Base-by-base conservation (phyloP, 169 alveolate species). In the Cryptosporidium tyzzeri region DNA sequence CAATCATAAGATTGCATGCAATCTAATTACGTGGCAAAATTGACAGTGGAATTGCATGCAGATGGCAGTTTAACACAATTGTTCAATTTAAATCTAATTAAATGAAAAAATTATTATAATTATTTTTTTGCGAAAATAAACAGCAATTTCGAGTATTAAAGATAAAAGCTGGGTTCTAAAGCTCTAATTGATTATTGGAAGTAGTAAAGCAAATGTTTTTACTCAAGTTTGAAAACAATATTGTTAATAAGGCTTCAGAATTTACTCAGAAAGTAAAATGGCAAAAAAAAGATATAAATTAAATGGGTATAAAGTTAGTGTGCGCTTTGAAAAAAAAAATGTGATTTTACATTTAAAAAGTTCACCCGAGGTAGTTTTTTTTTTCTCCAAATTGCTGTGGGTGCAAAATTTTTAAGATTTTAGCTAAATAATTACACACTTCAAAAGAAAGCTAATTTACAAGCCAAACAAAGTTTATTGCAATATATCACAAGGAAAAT, bases 361-460 rank as follows among this genome's bases (percentile, higher is more conserved):
- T 65, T 65, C 71, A 65, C 71, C 71, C 71, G 6, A 31, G n/a
- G 51, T 65, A 21, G n/a, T 65, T 65, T n/a, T 35, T n/a, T 35
- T 31, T 65, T n/a, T 14, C 29, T 55, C 21, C 69, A 59, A 59
- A 7, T 59, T 26, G 16, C 7, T 26, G 10, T 65, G 71, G 71
- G 71, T 65, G 71, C 71, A 65, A 65, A 65, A 37, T 16, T n/a
- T 35, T 29, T 14, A 33, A 33, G 50, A 10, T 35, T 21, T 35
- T 65, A 33, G 71, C 67, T 55, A 0, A 55, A 55, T 55, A 55
- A 37, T 65, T 65, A 65, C 71, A 65, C 71, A 65, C 71, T 65
- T 48, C 26, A 12, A n/a, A 65, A 33, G 18, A 65, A 33, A n/a
- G 31, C 10, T 1, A 29, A 65, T 3, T 65, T 14, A 65, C 0